Base-by-base conservation (phyloP, 2,329 filamentous ascomycete species). In the Metarhizium brunneum region DNA sequence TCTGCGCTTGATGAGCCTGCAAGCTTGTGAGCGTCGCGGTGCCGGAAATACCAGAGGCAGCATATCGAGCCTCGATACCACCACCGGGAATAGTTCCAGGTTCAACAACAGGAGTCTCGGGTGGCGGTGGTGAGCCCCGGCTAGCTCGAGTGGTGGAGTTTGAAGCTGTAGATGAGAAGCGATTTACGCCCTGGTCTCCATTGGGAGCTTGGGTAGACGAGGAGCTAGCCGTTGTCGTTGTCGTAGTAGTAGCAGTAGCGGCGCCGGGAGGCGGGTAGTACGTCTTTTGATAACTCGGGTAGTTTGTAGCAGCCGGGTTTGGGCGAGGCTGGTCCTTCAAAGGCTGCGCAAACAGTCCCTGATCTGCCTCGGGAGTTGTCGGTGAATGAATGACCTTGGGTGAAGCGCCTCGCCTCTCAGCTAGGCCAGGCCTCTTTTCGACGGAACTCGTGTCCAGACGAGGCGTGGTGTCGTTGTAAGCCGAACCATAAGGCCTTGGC, bases 91-190 rank as follows among this genome's bases (percentile, higher is more conserved):
- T 77, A 54, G 77, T 78, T 18, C 83, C 84, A 1, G 87, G 88
- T 45, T 87, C 88, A 35, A 87, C 81, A 58, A 92, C 80, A 36
- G 94, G 90, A 0, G 94, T 97, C 69, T 97, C 92, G 8, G 94
- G 94, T 1, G 94, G 94, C 4, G 94, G 92, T 5, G 94, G 94
- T 32, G 92, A 97, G 47, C 94, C 94, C 63, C 94, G 83, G 66
- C 88, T 92, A 20, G 94, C 94, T 61, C 89, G 85, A 2, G 92
- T 96, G 1, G 94, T 99, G 2, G 92, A 95, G 13, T 86, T 95
- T 0, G 94, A 97, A 14, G 92, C 91, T 7, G 90, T 95, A 2
- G 92, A 96, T 11, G 80, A 78, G 61, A 85, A 84, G 48, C 84
- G 78, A 64, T 82, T 85, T 60, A 86, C 78, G 35, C 75, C 74